Evolutionary conservation across 805 yeast species (phyloP), one percentile per base, ranked within the genome.

Genomic region (Saccharomycopsis sp.): DNA sequence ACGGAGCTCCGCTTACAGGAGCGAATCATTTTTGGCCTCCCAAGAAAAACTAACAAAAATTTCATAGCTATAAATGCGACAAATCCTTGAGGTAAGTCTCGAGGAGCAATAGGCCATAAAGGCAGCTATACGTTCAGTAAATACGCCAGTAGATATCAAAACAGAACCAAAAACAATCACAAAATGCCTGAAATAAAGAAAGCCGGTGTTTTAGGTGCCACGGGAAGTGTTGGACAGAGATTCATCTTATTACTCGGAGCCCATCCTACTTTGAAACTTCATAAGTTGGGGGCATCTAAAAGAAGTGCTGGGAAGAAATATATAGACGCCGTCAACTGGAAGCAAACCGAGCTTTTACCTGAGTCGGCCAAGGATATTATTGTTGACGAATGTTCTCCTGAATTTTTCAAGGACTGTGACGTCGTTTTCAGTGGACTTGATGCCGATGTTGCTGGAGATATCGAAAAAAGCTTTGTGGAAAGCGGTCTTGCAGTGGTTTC

Each of bases 201-300:
- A 58, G 81, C 80, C 65, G 99, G 99, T 77, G 97, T 94, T 66
- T 78, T 93, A 62, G 99, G 99, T 55, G 98, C 98, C 64, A 93
- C 99, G 12, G 99, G 99, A 56, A 85, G 96, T 50, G 99, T 94
- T 44, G 99, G 99, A 58, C 99, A 94, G 74, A 82, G 98, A 66
- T 94, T 94, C 71, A 92, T 94, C 62, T 77, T 93, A 53, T 77
- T 94, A 54, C 78, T 94, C 63, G 81, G 91, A 1, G 75, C 87
- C 62, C 97, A 94, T 70, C 98, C 98, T 24, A 89, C 89, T 61
- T 91, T 94, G 67, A 90, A 90, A 71, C 74, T 94, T 52, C 78
- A 81, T 58, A 94, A 84, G 5, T 76, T 94, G 57, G 99, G 99
- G 65, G 99, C 99, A 2, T 89, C 97, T 20, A 68, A 89, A 19